phyloP scores from a whole-genome alignment of 2,329 filamentous ascomycete genomes.

The Fusarium chlamydosporum region DNA sequence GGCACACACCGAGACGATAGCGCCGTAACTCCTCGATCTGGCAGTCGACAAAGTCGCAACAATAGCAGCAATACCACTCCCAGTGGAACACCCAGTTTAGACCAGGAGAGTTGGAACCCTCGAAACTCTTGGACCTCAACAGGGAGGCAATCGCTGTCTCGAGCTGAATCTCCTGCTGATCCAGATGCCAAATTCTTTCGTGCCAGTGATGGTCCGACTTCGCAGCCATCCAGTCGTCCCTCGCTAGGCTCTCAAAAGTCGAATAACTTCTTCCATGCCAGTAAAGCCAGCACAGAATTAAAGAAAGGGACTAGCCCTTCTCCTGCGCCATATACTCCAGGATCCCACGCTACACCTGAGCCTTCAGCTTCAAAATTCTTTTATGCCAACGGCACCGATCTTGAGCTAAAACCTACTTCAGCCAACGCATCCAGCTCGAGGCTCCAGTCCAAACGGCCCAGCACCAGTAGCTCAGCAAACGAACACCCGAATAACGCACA shows the following conservation, averaged over 20 bases:
- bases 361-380: conserved; percentile 75
- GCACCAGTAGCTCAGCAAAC: conserved; percentile 51
- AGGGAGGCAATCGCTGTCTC: conserved; percentile 48
- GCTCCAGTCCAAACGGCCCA: conserved; percentile 58
- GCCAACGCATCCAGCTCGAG: conserved; percentile 63
- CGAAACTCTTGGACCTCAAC: conserved; percentile 53
- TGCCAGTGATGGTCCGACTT: conserved; percentile 79
- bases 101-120: conserved; percentile 62
- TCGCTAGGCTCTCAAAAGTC: conserved; percentile 62
- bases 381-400: conserved; percentile 75
- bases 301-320: conserved; percentile 55
- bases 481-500: conserved; percentile 41
- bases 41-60: conserved; percentile 77
- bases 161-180: conserved; percentile 48
- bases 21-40: conserved; percentile 81
- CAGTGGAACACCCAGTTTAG: conserved; percentile 68
- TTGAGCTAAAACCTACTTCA: conserved; percentile 63
- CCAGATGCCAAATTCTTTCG: conserved; percentile 84
- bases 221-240: conserved; percentile 55
- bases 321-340: conserved; percentile 53
- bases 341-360: conserved; percentile 56
- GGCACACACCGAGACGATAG: conserved; percentile 40
- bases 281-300: conserved; percentile 60
- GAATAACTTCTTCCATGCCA: conserved; percentile 72
- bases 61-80: conserved; percentile 79